Evolutionary conservation across 495 filamentous ascomycete genomes (phyloP), one percentile per base, ranked within the genome.

Genomic region (Lasiosphaeris hirsuta): DNA sequence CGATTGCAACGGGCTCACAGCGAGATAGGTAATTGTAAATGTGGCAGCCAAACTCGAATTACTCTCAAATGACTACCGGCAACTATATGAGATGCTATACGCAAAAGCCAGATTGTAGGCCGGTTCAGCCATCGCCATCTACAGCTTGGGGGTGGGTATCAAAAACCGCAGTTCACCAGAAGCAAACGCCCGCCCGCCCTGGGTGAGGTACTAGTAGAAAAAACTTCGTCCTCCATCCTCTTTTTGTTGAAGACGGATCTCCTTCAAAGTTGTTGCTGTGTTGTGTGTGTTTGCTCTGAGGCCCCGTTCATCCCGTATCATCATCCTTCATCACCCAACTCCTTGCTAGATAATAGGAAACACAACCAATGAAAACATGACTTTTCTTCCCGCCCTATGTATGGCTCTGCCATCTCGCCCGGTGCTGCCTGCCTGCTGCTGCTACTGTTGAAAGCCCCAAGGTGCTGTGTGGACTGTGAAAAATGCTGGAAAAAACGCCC

Each of bases 201-300:
- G 23, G 23, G 23, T 30, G 23, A 30, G 23, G 23, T 30, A 30
- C 23, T 30, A 30, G 23, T 30, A 23, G 43, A 46, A 46, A 46
- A 46, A 44, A 23, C 15, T 23, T 23, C 43, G 11, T n/a, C 14
- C 7, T 10, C 43, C 14, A 19, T 7, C 30, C 30, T 46, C 43
- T 7, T 19, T 23, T 23, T 23, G 8, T 3, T 46, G 15, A 17
- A 13, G 43, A 23, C 23, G 23, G 23, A 30, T 37, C 13, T 18
- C n/a, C 36, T 49, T 49, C n/a, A 35, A 15, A 33, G n/a, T 49
- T 49, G 23, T 9, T 49, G 46, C 46, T 34, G 23, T 33, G 7
- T 49, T 49, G 46, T 23, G 43, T 46, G 11, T 49, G 46, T 49
- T 49, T 49, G 46, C 19, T 49, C 46, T 49, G 46, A 49, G 46